Evolutionary conservation across 805 yeast genomes (phyloP).

Genomic region (Citeromyces matritensis): DNA sequence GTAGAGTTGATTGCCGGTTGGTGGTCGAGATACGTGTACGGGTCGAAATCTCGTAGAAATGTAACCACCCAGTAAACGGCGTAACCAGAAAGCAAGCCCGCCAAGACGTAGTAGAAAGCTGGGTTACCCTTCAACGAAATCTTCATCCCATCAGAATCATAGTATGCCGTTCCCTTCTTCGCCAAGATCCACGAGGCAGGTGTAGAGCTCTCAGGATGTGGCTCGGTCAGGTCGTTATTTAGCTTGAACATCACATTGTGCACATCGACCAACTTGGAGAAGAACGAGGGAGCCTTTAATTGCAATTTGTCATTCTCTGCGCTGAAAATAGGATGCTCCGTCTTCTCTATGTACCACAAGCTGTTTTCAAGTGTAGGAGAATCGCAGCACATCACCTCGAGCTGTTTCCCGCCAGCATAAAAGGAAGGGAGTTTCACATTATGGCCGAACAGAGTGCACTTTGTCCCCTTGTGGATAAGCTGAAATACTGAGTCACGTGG

Average conservation of each 20-base stretch:
- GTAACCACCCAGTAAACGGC: slow-evolving; percentile 3
- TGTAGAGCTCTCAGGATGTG: slow-evolving; percentile 34
- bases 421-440: slow-evolving; percentile 49
- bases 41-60: neutral
- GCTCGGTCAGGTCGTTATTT: slow-evolving; percentile 27
- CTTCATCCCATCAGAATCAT: slow-evolving; percentile 23
- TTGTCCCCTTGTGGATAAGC: slow-evolving; percentile 47
- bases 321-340: slow-evolving; percentile 34
- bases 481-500: slow-evolving; percentile 62
- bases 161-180: slow-evolving; percentile 43
- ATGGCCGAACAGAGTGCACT: slow-evolving; percentile 67
- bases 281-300: slow-evolving; percentile 17
- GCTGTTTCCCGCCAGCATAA: slow-evolving; percentile 65
- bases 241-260: slow-evolving; percentile 40
- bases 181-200: slow-evolving; percentile 53
- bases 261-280: slow-evolving; percentile 35
- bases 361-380: slow-evolving; percentile 56
- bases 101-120: slow-evolving; percentile 34
- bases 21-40: neutral
- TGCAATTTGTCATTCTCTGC: slow-evolving; percentile 17
- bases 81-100: slow-evolving; percentile 15
- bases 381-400: slow-evolving; percentile 78
- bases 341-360: slow-evolving; percentile 61
- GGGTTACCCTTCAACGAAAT: slow-evolving; percentile 56
- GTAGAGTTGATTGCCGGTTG: slow-evolving; percentile 7